phyloP scores from a whole-genome alignment of 495 filamentous ascomycete genomes.

The Annulohypoxylon stygium region DNA sequence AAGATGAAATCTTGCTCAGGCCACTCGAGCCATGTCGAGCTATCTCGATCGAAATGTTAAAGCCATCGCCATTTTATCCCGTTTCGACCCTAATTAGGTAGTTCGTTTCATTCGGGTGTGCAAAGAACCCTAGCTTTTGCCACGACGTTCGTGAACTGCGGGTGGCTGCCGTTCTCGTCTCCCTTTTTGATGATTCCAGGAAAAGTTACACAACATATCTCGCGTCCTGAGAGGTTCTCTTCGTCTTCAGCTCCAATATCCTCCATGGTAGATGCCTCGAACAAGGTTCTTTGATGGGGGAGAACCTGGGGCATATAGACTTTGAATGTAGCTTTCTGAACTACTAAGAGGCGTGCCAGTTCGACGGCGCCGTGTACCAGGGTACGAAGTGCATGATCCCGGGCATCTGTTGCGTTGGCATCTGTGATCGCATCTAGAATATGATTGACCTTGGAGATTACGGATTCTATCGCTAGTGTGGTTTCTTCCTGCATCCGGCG shows the following conservation, averaged over 20 bases:
- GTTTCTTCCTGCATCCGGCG: constrained; percentile 60
- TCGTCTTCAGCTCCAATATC: constrained; percentile 70
- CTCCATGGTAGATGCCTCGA: constrained; percentile 66
- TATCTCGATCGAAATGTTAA: constrained; percentile 40
- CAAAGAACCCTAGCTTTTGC: constrained; percentile 67
- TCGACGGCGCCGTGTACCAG: constrained; percentile 63
- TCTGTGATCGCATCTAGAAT: constrained; percentile 60
- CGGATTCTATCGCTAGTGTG: constrained; percentile 49
- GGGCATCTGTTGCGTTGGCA: constrained; percentile 54
- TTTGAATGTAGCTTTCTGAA: constrained; percentile 66
- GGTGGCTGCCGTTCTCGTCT: constrained; percentile 66
- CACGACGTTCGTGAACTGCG: constrained; percentile 68
- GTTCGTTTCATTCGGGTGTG: constrained; percentile 57
- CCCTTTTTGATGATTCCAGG: constrained; percentile 67
- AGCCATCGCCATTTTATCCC: constrained; percentile 39
- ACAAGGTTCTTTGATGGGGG: constrained; percentile 62
- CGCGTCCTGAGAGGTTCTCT: constrained; percentile 57
- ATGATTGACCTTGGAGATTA: constrained; percentile 56
- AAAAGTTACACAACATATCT: constrained; percentile 65
- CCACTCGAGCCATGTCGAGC: constrained; percentile 22
- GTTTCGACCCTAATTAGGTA: constrained; percentile 18
- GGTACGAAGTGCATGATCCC: constrained; percentile 61
- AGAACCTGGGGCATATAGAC: constrained; percentile 64
- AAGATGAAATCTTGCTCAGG: constrained; percentile 22
- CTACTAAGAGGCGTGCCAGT: constrained; percentile 63